Conservation (phyloP, 257 asterid genomes). For the Solanum ossicruentum region DNA sequence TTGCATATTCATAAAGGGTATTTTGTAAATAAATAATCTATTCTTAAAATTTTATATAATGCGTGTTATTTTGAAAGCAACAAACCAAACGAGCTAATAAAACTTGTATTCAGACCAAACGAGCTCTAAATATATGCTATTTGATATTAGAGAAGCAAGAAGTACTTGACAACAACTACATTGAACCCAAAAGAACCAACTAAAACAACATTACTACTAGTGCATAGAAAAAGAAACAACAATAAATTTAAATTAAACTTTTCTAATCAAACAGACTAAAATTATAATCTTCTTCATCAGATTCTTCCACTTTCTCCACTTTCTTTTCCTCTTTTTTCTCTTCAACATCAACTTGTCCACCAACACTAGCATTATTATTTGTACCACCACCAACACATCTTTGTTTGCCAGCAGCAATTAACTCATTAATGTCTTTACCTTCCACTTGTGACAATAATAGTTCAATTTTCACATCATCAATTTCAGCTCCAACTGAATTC, state of each 20-base stretch:
- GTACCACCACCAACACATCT: not conserved
- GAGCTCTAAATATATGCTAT: not conserved
- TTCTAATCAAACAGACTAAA: not conserved
- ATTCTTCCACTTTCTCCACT: not conserved
- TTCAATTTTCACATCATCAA: slow-evolving; percentile 1
- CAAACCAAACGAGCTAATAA: too few relatives aligned
- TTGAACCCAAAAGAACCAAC: not conserved
- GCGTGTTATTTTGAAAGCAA: too few relatives aligned
- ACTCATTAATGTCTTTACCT: slow-evolving; percentile 2
- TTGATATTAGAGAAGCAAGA: not conserved
- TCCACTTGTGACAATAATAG: not conserved
- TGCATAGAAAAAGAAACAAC: not conserved
- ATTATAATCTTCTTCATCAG: not conserved
- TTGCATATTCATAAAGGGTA: too few relatives aligned
- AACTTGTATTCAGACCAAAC: too few relatives aligned
- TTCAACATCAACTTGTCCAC: not conserved
- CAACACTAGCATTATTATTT: not conserved
- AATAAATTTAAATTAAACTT: not conserved
- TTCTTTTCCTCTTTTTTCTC: not conserved
- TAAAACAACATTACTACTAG: not conserved
- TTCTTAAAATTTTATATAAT: too few relatives aligned
- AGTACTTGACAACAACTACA: not conserved
- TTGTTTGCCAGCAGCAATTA: slow-evolving; percentile 3
- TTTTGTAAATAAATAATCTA: too few relatives aligned
- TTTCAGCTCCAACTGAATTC: not conserved